These are phyloP conservation scores for Exophiala xenobiotica DNA, from an alignment of 2,329 filamentous ascomycete genomes.

Conservation along the genomic window DNA sequence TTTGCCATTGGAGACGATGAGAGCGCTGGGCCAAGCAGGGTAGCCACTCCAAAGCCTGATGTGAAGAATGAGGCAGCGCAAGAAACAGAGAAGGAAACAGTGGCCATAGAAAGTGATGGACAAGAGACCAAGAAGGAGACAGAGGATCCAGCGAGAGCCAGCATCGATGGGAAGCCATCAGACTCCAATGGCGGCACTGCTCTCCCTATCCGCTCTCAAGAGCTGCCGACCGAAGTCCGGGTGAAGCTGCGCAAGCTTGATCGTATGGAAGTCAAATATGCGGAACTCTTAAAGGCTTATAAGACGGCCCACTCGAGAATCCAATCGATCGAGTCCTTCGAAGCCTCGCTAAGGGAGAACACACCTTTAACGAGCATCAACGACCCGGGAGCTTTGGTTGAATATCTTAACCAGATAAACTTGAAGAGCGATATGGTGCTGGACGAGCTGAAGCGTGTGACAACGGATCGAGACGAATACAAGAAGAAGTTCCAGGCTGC, in stretches of 20 bases:
- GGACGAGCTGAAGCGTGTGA: conserved; percentile 86
- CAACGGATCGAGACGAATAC: conserved; percentile 74
- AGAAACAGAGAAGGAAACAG: conserved; percentile 28
- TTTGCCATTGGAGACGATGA: conserved; percentile 86
- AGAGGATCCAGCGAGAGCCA: conserved; percentile 29
- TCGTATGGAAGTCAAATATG: conserved; percentile 82
- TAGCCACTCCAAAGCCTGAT: conserved; percentile 58
- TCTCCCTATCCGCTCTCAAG: conserved; percentile 38
- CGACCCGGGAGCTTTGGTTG: conserved; percentile 78
- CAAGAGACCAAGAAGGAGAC: conserved; percentile 29
- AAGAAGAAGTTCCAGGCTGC: conserved; percentile 73
- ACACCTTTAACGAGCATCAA: conserved; percentile 86
- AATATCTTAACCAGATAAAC: conserved; percentile 85
- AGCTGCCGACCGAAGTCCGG: conserved; percentile 72
- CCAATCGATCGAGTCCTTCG: conserved; percentile 86
- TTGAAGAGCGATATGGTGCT: conserved; percentile 88
- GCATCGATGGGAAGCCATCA: conserved; percentile 29
- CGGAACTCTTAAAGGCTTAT: conserved; percentile 88
- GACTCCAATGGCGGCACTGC: conserved; percentile 29
- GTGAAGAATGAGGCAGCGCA: conserved; percentile 34
- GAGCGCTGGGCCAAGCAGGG: conserved; percentile 54
- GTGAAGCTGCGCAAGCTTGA: conserved; percentile 81
- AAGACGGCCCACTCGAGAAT: conserved; percentile 85
- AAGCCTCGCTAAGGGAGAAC: conserved; percentile 84
- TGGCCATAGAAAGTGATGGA: conserved; percentile 21